phyloP scores from a whole-genome alignment of 208 protist species.

The Wallacemonas rigidus region DNA sequence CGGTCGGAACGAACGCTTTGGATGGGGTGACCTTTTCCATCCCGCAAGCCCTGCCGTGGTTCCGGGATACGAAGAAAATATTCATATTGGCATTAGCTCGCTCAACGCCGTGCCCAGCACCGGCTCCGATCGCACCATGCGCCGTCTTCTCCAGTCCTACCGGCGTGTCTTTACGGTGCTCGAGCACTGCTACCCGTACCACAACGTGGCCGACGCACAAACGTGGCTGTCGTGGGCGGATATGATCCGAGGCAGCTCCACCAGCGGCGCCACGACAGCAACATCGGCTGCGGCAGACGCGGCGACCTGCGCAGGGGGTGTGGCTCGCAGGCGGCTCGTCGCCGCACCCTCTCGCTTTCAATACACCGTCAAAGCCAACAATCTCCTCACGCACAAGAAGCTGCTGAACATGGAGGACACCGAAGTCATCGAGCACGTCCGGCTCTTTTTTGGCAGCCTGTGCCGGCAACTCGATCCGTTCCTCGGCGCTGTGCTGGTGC shows the following conservation, averaged over 20 bases:
- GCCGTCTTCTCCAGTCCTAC: conserved; percentile 54
- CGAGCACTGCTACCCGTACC: conserved; percentile 83
- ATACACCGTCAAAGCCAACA: conserved; percentile 80
- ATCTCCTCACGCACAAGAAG: conserved; percentile 68
- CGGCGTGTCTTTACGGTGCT: conserved; percentile 67
- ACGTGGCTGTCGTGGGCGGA: conserved; percentile 62
- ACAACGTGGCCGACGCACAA: conserved; percentile 45
- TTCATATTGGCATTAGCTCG: conserved; percentile 82
- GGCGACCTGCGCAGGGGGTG: neutral
- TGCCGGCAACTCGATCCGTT: conserved; percentile 45
- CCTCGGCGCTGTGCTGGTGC: conserved; percentile 68
- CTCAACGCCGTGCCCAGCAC: conserved; percentile 56
- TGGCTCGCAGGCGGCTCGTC: neutral
- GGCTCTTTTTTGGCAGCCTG: conserved; percentile 49
- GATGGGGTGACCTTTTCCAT: conserved; percentile 67
- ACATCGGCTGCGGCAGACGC: neutral
- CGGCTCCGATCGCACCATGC: conserved; percentile 58
- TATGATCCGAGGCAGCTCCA: conserved; percentile 32
- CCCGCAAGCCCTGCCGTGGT: conserved; percentile 32
- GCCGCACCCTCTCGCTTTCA: conserved; percentile 36
- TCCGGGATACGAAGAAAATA: conserved; percentile 29
- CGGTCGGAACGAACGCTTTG: conserved; percentile 37
- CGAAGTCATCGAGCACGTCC: conserved; percentile 44
- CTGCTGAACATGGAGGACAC: conserved; percentile 48
- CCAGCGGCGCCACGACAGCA: conserved; percentile 1